These are phyloP conservation scores for Sphaerulina musiva DNA, from an alignment of 2,329 filamentous ascomycete species.

Conservation along the genomic window DNA sequence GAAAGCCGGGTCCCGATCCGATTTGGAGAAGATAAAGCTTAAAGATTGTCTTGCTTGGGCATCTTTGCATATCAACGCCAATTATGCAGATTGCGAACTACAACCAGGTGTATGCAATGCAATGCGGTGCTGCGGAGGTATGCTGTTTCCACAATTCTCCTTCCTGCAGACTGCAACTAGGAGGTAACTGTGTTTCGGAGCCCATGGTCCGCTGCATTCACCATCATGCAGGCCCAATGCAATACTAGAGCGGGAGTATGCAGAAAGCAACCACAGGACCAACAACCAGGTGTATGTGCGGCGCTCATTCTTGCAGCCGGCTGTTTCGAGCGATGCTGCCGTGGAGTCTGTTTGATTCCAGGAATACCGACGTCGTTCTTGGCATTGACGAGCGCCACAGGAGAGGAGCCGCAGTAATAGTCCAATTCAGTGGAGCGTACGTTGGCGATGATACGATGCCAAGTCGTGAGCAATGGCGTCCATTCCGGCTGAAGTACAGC, in stretches of 20 bases:
- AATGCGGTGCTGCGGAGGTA: slow-evolving; percentile 2
- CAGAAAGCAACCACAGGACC: not conserved
- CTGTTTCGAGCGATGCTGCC: not conserved
- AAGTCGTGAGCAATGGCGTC: no score
- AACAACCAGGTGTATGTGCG: not conserved
- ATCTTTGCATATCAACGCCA: slow-evolving; percentile 5
- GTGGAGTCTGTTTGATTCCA: not conserved
- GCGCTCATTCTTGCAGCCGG: not conserved
- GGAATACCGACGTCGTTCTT: no score
- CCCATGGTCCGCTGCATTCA: not conserved
- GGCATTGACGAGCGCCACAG: no score
- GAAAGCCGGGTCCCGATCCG: not conserved
- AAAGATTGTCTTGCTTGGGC: not conserved
- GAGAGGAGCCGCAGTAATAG: no score
- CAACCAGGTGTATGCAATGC: slow-evolving; percentile 4
- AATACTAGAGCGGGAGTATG: not conserved
- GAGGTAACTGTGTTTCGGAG: not conserved
- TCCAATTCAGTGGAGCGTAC: no score
- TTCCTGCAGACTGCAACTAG: not conserved
- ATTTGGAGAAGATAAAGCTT: not conserved
- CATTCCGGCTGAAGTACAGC: no score
- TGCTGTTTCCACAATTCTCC: not conserved
- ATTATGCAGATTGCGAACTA: slow-evolving; percentile 7
- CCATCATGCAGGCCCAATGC: not conserved
- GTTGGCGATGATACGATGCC: no score